Conservation (phyloP, 441 rosid genomes). For the Arabidopsis lyrata region DNA sequence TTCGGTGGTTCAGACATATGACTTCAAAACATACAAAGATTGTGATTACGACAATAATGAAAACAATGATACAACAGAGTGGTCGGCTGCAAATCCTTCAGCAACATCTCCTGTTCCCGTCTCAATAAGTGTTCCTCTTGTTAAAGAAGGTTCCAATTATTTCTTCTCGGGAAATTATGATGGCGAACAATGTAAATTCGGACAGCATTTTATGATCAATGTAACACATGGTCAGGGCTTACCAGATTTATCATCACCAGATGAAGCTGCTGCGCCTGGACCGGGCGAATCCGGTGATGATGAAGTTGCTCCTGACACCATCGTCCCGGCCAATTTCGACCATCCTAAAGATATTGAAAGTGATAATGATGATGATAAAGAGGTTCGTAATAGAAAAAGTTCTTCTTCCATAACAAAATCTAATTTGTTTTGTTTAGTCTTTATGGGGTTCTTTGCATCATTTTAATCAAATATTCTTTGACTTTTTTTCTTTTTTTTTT, state of each 20-base stretch:
- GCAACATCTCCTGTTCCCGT: conserved; percentile 62
- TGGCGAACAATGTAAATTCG: conserved; percentile 83
- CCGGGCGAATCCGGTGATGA: conserved; percentile 60
- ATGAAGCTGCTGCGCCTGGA: conserved; percentile 56
- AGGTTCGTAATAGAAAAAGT: conserved; percentile 43
- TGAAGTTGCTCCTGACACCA: conserved; percentile 79
- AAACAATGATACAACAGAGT: conserved; percentile 61
- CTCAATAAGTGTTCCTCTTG: conserved; percentile 70
- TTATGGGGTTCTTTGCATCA: conserved; percentile 19
- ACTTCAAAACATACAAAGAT: conserved; percentile 68
- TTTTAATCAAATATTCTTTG: neutral
- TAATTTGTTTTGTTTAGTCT: conserved; percentile 11
- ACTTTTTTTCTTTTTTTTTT: conserved; percentile 19
- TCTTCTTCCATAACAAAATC: conserved; percentile 37
- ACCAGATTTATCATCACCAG: conserved; percentile 58
- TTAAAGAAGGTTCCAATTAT: conserved; percentile 73
- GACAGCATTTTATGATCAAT: conserved; percentile 70
- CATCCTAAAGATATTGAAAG: conserved; percentile 57
- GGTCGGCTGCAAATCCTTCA: conserved; percentile 83
- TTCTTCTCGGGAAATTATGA: conserved; percentile 91
- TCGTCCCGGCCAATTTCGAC: conserved; percentile 71
- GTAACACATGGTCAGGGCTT: conserved; percentile 83
- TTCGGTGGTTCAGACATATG: conserved; percentile 88
- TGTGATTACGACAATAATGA: conserved; percentile 71
- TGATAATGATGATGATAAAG: conserved; percentile 43